These are phyloP conservation scores for Neonectria faginata DNA, from an alignment of 2,329 filamentous ascomycete genomes.

Conservation along the genomic window DNA sequence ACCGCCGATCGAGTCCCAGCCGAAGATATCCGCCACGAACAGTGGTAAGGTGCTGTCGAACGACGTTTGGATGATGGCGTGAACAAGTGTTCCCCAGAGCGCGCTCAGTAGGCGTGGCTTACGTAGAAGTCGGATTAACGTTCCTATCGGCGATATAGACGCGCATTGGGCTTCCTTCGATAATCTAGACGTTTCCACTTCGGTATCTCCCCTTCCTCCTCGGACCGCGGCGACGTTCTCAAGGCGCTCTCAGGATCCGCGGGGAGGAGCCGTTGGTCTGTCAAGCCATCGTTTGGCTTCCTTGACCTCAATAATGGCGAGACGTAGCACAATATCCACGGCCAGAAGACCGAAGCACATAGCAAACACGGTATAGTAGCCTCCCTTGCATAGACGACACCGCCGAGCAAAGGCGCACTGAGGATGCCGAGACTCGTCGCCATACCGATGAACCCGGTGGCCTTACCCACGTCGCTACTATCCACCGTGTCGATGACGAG, in stretches of 20 bases:
- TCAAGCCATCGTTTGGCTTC: slow-evolving; percentile 47
- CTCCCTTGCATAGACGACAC: slow-evolving; percentile 49
- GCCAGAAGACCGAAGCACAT: slow-evolving; percentile 53
- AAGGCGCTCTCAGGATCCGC: slow-evolving; percentile 12
- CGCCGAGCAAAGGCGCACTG: slow-evolving; percentile 49
- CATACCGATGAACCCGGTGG: slow-evolving; percentile 51
- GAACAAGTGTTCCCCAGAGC: slow-evolving; percentile 51
- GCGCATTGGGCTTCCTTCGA: slow-evolving; percentile 14
- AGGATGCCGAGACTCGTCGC: slow-evolving; percentile 50
- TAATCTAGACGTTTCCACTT: slow-evolving; percentile 8
- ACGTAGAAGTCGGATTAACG: slow-evolving; percentile 43
- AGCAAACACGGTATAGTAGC: slow-evolving; percentile 51
- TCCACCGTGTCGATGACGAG: slow-evolving; percentile 52
- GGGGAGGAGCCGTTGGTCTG: not conserved
- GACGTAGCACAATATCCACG: slow-evolving; percentile 49
- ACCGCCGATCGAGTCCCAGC: slow-evolving; percentile 50
- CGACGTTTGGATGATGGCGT: slow-evolving; percentile 48
- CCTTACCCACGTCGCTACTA: slow-evolving; percentile 46
- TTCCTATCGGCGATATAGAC: slow-evolving; percentile 35
- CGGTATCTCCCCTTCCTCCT: not conserved
- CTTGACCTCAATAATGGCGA: slow-evolving; percentile 50
- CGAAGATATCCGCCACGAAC: slow-evolving; percentile 45
- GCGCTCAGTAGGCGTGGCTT: slow-evolving; percentile 50
- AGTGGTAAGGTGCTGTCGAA: slow-evolving; percentile 52
- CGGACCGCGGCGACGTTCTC: not conserved